Evolutionary conservation across 2,329 filamentous ascomycete genomes (phyloP).

Genomic region (Aspergillus neotritici): DNA sequence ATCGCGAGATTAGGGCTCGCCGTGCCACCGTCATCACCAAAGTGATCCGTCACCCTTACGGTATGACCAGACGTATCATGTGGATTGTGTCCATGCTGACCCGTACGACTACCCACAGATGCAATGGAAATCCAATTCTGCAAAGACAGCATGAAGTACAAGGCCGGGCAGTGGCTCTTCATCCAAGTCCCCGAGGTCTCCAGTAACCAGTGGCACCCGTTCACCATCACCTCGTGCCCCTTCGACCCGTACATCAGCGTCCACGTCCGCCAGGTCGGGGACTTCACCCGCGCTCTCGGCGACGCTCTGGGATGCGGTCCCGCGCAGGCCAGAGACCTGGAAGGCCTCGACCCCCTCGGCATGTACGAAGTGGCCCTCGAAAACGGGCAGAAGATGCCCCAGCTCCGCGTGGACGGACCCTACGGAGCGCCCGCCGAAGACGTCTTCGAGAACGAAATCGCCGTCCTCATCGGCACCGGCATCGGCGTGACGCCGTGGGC

Average conservation of each 20-base stretch:
- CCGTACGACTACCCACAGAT: slow-evolving; percentile 49
- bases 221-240: slow-evolving; percentile 97
- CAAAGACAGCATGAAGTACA: slow-evolving; percentile 97
- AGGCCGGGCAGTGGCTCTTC: slow-evolving; percentile 97
- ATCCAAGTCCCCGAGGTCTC: slow-evolving; percentile 87
- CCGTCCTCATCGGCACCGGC: slow-evolving; percentile 72
- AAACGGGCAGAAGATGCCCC: slow-evolving; percentile 88
- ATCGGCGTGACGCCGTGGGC: slow-evolving; percentile 85
- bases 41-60: slow-evolving; percentile 92
- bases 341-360: slow-evolving; percentile 82
- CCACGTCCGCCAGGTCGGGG: slow-evolving; percentile 92
- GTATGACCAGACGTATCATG: slow-evolving; percentile 43
- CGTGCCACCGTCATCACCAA: slow-evolving; percentile 84
- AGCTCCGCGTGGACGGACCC: slow-evolving; percentile 83
- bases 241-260: slow-evolving; percentile 92
- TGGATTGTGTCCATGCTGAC: no score
- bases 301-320: slow-evolving; percentile 88
- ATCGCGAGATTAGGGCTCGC: slow-evolving; percentile 79
- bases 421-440: slow-evolving; percentile 97
- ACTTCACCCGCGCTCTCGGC: slow-evolving; percentile 91
- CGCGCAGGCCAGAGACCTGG: slow-evolving; percentile 83
- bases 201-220: slow-evolving; percentile 92
- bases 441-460: slow-evolving; percentile 86
- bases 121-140: slow-evolving; percentile 95
- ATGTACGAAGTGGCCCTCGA: slow-evolving; percentile 97